Evolutionary conservation across 2,329 filamentous ascomycete species (phyloP), one percentile per base, ranked within the genome.

Genomic region (Furcasterigmium furcatum): DNA sequence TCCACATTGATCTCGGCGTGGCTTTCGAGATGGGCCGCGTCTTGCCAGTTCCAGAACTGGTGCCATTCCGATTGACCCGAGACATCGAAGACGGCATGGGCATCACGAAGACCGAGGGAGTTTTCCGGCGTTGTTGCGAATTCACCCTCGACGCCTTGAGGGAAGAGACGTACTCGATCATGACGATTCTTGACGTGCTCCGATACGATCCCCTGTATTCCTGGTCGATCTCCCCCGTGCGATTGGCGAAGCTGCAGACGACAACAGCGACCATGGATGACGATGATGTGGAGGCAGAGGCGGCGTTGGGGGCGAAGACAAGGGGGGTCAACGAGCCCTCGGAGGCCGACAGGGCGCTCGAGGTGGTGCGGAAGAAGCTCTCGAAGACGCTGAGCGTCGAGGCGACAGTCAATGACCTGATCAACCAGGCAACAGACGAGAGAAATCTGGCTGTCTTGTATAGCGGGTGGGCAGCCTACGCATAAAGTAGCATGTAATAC

Each of bases 1-100:
- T 99, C 2, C 94, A 99, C 64, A 99, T 99, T 55, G 94, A 99
- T 62, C 77, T 99, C 1, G 94, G 95, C 38, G 90, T 99, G 4
- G 92, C 92, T 0, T 99, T 99, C 61, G 95, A 99, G 67, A 90
- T 92, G 59, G 94, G 95, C 2, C 87, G 94, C 16, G 85, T 99
- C n/a, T 72, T 99, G 1, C 92, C 92, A 0, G 87, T 99, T 1
- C 95, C 94, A 0, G 95, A 99, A 69, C 81, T 96, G 3, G 94
- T 99, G 0, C 95, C 94, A 0, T 99, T 99, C 74, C 84, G 94
- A 1, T 72, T 99, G 44, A 97, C 94, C 9, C 80, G 94, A 44
- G 94, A 99, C 58, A 85, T 99, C 44, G 88, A 97, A 5, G 95
- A 99, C 60, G 95, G 90, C 21, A 96, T 99, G 88, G 94, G 94